These are phyloP conservation scores for Melampsora americana DNA, from an alignment of 1,284 basidiomycete genomes.

Conservation along the genomic window DNA sequence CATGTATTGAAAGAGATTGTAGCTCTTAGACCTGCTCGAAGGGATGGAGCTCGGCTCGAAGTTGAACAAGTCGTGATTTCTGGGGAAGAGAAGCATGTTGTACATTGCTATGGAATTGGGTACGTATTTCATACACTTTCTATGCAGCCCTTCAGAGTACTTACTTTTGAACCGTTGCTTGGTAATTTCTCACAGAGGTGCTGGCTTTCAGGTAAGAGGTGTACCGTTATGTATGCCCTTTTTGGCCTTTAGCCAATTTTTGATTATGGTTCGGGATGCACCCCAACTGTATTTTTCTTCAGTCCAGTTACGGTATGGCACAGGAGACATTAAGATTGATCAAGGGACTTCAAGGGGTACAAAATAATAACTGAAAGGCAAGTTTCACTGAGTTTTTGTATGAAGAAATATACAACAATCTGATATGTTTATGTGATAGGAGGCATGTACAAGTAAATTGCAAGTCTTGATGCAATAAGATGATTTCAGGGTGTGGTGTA, in stretches of 20 bases:
- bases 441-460: no score
- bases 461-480: no score
- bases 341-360: no score
- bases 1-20: slow-evolving; percentile 64
- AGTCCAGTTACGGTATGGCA: slow-evolving; percentile 32
- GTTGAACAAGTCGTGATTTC: slow-evolving; percentile 56
- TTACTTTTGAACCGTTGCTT: background rate
- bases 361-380: no score
- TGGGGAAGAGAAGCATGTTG: background rate
- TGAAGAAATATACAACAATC: no score
- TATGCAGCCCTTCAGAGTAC: background rate
- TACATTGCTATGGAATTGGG: slow-evolving; percentile 41
- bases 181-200: background rate
- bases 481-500: no score
- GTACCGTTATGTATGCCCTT: background rate
- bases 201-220: slow-evolving; percentile 24
- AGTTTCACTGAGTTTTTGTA: no score
- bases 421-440: no score
- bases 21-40: slow-evolving; percentile 68
- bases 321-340: slow-evolving; percentile 8
- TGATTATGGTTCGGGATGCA: background rate
- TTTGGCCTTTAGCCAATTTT: background rate
- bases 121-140: slow-evolving; percentile 3
- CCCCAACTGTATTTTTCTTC: background rate
- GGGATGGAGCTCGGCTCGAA: slow-evolving; percentile 68